Conservation (phyloP, 257 asterid genomes). For the Nicotiana undulata region DNA sequence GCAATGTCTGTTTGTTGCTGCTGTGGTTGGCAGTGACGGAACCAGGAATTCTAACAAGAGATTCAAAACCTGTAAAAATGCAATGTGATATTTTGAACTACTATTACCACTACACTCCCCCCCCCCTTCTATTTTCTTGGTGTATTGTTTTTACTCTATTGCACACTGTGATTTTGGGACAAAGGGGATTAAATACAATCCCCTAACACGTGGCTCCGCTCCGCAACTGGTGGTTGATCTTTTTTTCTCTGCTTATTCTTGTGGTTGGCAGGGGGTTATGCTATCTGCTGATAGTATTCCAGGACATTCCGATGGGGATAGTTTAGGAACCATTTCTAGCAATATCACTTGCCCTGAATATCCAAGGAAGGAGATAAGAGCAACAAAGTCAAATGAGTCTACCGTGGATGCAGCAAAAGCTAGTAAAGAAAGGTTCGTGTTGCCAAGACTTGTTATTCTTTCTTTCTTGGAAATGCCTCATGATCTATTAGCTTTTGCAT, state of each 20-base stretch:
- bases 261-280: constrained; percentile 39
- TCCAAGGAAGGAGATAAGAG: constrained; percentile 28
- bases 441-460: neutral
- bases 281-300: constrained; percentile 49
- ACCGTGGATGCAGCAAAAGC: constrained; percentile 18
- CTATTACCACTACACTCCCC: no score
- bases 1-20: neutral
- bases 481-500: neutral
- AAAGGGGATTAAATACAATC: no score
- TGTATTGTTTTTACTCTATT: no score
- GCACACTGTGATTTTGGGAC: no score
- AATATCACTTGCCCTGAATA: constrained; percentile 12
- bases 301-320: constrained; percentile 32
- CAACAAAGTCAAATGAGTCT: constrained; percentile 16
- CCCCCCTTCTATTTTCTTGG: no score
- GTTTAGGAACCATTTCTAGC: constrained; percentile 26
- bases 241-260: constrained; percentile 4
- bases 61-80: no score
- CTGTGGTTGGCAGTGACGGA: no score
- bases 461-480: constrained; percentile 2
- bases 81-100: no score
- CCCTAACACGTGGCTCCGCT: no score
- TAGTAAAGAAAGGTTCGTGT: constrained; percentile 32
- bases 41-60: no score
- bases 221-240: neutral